These are phyloP conservation scores for Nidularia pulvinata DNA, from an alignment of 768 basidiomycete genomes.

Conservation along the genomic window DNA sequence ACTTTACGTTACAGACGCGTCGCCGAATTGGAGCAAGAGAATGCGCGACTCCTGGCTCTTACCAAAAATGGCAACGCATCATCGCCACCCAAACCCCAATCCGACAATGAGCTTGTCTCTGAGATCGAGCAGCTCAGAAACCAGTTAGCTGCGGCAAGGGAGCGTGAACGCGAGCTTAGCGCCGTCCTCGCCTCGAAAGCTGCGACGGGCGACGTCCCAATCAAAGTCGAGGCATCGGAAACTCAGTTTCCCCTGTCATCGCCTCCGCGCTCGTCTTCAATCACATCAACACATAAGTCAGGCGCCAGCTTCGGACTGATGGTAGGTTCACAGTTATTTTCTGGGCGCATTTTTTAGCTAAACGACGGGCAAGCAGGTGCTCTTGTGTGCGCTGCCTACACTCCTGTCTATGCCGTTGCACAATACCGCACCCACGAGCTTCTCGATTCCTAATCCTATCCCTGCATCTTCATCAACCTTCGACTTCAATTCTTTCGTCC, in stretches of 20 bases:
- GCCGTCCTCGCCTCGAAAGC: conserved; percentile 52
- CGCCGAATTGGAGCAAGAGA: conserved; percentile 83
- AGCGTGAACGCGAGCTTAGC: conserved; percentile 67
- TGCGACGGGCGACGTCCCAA: conserved; percentile 23
- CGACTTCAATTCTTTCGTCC: conserved; percentile 44
- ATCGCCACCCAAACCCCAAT: conserved; percentile 15
- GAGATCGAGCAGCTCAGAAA: conserved; percentile 69
- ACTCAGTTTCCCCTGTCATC: conserved; percentile 44
- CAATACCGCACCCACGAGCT: conserved; percentile 49
- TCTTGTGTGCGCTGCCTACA: conserved; percentile 76
- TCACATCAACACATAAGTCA: conserved; percentile 52
- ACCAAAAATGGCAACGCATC: conserved; percentile 39
- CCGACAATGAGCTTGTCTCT: conserved; percentile 42
- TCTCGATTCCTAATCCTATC: conserved; percentile 51
- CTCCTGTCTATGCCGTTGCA: conserved; percentile 70
- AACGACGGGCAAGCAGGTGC: conserved; percentile 48
- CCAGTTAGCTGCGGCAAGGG: conserved; percentile 61
- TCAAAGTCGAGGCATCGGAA: conserved; percentile 65
- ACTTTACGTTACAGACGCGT: conserved; percentile 59
- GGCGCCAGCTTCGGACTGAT: conserved; percentile 71
- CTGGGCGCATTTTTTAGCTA: conserved; percentile 6
- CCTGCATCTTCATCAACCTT: conserved; percentile 42
- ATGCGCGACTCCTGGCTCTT: conserved; percentile 66
- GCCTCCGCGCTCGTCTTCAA: conserved; percentile 30
- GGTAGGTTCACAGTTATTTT: conserved; percentile 40